A percentile compares a stretch with the other conserved stretches of the same genome.
Evolutionary conservation across 2,329 filamentous ascomycete genomes (phyloP).

Genomic region (Aaosphaeria pasadenensis): DNA sequence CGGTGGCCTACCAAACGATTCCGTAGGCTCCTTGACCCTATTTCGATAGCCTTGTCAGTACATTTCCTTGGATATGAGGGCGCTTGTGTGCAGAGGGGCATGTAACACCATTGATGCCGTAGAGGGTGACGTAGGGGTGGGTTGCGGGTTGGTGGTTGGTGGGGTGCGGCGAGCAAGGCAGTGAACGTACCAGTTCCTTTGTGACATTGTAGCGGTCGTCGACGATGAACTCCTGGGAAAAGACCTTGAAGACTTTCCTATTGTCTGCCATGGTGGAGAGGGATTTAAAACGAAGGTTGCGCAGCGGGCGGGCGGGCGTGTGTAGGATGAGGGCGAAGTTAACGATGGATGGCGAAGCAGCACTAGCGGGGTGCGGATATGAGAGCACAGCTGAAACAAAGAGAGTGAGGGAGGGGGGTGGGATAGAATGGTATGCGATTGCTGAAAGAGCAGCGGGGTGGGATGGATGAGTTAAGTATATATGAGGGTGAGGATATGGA

Average conservation of each 20-base stretch:
- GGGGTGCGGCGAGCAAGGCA: too few species aligned
- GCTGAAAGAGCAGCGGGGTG: too few species aligned
- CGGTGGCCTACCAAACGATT: slow-evolving; percentile 81
- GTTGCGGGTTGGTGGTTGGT: not conserved
- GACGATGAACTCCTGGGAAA: slow-evolving; percentile 99
- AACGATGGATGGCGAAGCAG: too few species aligned
- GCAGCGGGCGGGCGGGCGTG: too few species aligned
- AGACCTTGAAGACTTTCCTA: slow-evolving; percentile 70
- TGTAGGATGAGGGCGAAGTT: too few species aligned
- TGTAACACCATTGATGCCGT: not conserved
- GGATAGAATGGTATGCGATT: too few species aligned
- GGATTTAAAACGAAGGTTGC: too few species aligned
- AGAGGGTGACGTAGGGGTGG: not conserved
- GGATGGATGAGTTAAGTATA: too few species aligned
- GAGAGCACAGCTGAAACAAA: too few species aligned
- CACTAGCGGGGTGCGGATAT: too few species aligned
- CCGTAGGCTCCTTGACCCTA: slow-evolving; percentile 94
- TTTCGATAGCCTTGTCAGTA: not conserved
- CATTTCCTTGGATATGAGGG: not conserved
- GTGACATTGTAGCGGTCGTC: slow-evolving; percentile 98
- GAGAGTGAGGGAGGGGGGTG: too few species aligned
- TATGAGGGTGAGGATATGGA: too few species aligned
- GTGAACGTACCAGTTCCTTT: slow-evolving; percentile 67
- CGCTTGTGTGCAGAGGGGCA: not conserved
- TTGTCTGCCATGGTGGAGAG: slow-evolving; percentile 32